phyloP scores from a whole-genome alignment of 768 basidiomycete species.

The Pholiota molesta region DNA sequence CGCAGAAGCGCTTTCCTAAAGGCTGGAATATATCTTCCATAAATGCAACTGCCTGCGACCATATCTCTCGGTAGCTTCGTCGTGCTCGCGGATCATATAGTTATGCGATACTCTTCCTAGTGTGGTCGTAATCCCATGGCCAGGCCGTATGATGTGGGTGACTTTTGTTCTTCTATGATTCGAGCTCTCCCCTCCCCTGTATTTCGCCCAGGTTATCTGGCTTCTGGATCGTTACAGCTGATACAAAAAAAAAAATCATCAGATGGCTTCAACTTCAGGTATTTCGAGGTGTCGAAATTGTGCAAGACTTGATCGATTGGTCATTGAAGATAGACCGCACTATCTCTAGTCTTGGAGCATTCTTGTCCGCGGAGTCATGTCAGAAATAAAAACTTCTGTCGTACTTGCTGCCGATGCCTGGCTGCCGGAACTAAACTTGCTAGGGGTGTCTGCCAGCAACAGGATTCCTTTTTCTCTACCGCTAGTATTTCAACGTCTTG shows the following conservation, averaged over 20 bases:
- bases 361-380: not conserved
- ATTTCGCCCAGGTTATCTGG: not conserved
- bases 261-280: not conserved
- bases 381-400: constrained; percentile 1
- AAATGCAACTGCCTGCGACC: not conserved
- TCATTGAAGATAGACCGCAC: not conserved
- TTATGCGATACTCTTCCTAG: not conserved
- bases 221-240: not conserved
- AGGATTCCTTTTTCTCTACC: not conserved
- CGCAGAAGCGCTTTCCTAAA: not conserved
- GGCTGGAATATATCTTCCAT: not conserved
- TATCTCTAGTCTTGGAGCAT: not conserved
- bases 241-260: not conserved
- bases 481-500: not conserved
- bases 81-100: not conserved
- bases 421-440: not conserved
- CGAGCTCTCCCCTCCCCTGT: not conserved
- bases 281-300: not conserved
- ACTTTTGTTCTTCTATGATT: not conserved
- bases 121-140: not conserved
- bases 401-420: not conserved
- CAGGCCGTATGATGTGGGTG: not conserved
- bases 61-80: not conserved
- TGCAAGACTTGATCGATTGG: not conserved
- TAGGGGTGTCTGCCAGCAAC: not conserved